phyloP scores from a whole-genome alignment of 441 rosid genomes.

The Erodium texanum region DNA sequence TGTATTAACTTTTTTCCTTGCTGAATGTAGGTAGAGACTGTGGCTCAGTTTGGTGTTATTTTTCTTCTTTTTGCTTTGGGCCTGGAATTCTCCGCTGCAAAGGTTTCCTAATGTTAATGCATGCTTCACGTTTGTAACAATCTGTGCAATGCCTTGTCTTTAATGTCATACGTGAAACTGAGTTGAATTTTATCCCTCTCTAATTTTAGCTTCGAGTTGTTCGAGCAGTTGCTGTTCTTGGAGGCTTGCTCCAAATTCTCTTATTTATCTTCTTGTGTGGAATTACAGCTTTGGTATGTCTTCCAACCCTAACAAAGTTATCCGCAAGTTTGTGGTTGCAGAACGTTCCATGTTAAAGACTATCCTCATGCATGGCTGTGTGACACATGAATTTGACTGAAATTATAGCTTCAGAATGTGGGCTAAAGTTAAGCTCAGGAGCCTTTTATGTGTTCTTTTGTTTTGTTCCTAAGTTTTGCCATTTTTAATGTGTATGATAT shows the following conservation, averaged over 20 bases:
- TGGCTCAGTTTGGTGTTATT: conserved; percentile 95
- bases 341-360: neutral
- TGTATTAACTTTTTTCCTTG: neutral
- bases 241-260: conserved; percentile 26
- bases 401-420: neutral
- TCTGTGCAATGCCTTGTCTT: neutral
- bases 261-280: conserved; percentile 25
- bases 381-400: neutral
- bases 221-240: conserved; percentile 25
- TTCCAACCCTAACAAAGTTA: neutral
- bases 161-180: neutral
- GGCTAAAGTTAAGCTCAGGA: neutral
- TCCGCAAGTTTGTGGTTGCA: neutral
- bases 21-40: conserved; percentile 75
- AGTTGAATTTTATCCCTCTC: neutral
- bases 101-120: conserved; percentile 37
- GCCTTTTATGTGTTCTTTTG: neutral
- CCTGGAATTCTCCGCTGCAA: conserved; percentile 75
- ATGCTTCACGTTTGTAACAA: neutral
- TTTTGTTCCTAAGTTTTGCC: too few species aligned
- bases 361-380: neutral
- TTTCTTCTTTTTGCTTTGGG: conserved; percentile 96
- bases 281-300: conserved; percentile 23
- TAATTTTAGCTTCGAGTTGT: conserved; percentile 24
- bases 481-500: too few species aligned